A percentile compares a stretch with the other conserved stretches of the same genome.
Evolutionary conservation across 208 protist species (phyloP).

Genomic region (Leishmania braziliensis): DNA sequence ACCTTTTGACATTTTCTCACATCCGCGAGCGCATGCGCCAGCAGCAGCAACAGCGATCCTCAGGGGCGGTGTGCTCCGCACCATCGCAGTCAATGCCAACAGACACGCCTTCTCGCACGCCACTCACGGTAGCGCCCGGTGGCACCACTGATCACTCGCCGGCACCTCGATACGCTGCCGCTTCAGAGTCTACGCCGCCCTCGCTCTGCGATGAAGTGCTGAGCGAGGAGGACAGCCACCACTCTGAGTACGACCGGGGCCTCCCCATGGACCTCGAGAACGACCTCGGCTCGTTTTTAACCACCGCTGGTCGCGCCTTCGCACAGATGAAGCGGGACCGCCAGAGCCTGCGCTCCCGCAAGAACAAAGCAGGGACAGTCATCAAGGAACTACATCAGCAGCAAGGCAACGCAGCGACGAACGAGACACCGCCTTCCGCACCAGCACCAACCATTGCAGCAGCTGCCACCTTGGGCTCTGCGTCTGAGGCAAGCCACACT

Average conservation of each 20-base stretch:
- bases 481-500: neutral
- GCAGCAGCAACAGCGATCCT: constrained; percentile 7
- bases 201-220: neutral
- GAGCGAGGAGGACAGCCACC: neutral
- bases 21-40: constrained; percentile 27
- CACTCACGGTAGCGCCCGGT: neutral
- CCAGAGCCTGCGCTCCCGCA: neutral
- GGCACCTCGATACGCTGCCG: neutral
- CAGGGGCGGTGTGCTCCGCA: neutral
- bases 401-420: neutral
- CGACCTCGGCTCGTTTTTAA: constrained; percentile 23
- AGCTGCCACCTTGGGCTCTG: neutral
- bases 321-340: constrained; percentile 22
- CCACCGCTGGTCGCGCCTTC: constrained; percentile 19
- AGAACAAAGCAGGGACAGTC: neutral
- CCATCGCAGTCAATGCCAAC: neutral
- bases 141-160: no score
- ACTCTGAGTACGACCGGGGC: neutral
- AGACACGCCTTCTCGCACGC: neutral
- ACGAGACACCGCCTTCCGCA: neutral
- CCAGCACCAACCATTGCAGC: neutral
- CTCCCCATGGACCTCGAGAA: neutral
- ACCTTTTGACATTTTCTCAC: constrained; percentile 30
- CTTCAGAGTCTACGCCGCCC: neutral
- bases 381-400: neutral